Conservation (phyloP, 176 grass and related monocot genomes). For the Tillandsia leiboldiana region DNA sequence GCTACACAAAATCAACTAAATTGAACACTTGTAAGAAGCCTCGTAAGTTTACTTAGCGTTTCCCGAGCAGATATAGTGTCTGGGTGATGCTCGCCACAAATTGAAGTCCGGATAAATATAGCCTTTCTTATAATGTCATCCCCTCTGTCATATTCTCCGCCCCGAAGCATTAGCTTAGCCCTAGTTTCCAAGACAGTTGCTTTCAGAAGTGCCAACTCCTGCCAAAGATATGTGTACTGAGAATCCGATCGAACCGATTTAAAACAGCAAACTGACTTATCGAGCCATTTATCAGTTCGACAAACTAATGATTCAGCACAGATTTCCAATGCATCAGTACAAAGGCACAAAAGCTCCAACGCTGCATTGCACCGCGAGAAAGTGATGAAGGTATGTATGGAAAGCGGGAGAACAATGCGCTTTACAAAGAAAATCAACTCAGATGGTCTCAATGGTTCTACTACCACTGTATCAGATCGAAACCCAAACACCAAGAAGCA, state of each 20-base stretch:
- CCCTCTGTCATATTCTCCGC: constrained; percentile 72
- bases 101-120: constrained; percentile 86
- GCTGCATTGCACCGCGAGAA: constrained; percentile 71
- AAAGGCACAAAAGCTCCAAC: constrained; percentile 61
- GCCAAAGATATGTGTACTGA: constrained; percentile 64
- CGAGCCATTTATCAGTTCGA: constrained; percentile 64
- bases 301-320: constrained; percentile 73
- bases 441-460: constrained; percentile 49
- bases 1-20: constrained; percentile 49
- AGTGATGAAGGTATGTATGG: constrained; percentile 80
- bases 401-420: constrained; percentile 71
- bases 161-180: constrained; percentile 84
- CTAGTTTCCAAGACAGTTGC: constrained; percentile 85
- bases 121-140: constrained; percentile 92
- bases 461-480: constrained; percentile 61
- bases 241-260: constrained; percentile 42
- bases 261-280: constrained; percentile 48
- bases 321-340: constrained; percentile 62
- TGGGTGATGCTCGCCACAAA: constrained; percentile 87
- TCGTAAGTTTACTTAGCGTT: constrained; percentile 91
- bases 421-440: constrained; percentile 74
- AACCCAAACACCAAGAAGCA: constrained; percentile 85
- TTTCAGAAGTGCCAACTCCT: constrained; percentile 84
- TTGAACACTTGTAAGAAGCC: constrained; percentile 92
- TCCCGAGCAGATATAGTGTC: constrained; percentile 84